Evolutionary conservation across 2,329 filamentous ascomycete genomes (phyloP).

Genomic region (Hypoxylon sp.): DNA sequence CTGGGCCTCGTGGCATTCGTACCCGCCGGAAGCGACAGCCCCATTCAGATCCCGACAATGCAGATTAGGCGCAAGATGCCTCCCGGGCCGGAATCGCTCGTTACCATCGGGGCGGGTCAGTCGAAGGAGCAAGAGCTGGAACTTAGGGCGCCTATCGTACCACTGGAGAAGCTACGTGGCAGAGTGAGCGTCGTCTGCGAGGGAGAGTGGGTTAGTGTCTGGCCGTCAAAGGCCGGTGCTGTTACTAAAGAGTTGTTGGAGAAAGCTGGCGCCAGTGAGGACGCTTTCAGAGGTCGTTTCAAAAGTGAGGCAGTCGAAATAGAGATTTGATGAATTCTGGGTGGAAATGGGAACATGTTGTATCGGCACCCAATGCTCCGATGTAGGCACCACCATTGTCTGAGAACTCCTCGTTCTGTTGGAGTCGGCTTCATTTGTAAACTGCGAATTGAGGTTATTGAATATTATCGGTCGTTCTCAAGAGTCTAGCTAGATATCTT

Average conservation of each 20-base stretch:
- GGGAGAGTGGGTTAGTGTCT: conserved; percentile 58
- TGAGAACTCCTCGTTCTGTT: conserved; percentile 1
- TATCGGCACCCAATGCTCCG: conserved; percentile 7
- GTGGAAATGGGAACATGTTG: not conserved
- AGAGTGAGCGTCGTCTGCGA: conserved; percentile 54
- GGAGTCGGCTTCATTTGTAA: not conserved
- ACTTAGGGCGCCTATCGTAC: conserved; percentile 55
- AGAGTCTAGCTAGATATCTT: not conserved
- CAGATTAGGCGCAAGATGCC: conserved; percentile 59
- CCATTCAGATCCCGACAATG: conserved; percentile 56
- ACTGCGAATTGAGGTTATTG: not conserved
- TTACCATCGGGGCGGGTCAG: conserved; percentile 57
- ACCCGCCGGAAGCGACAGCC: conserved; percentile 50
- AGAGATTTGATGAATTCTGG: conserved; percentile 35
- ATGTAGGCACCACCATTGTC: not conserved
- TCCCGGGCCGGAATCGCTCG: conserved; percentile 54
- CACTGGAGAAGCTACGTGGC: conserved; percentile 52
- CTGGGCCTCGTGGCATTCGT: conserved; percentile 59
- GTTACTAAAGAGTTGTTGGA: conserved; percentile 42
- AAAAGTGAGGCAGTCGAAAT: conserved; percentile 47
- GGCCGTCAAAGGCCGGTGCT: conserved; percentile 49
- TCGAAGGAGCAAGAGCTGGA: conserved; percentile 54
- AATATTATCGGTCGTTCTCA: not conserved
- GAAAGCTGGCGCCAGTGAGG: conserved; percentile 43
- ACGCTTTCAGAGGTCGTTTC: conserved; percentile 44